Evolutionary conservation across 2,329 filamentous ascomycete genomes (phyloP), one percentile per base, ranked within the genome.

Genomic region (Phialemonium atrogriseum): DNA sequence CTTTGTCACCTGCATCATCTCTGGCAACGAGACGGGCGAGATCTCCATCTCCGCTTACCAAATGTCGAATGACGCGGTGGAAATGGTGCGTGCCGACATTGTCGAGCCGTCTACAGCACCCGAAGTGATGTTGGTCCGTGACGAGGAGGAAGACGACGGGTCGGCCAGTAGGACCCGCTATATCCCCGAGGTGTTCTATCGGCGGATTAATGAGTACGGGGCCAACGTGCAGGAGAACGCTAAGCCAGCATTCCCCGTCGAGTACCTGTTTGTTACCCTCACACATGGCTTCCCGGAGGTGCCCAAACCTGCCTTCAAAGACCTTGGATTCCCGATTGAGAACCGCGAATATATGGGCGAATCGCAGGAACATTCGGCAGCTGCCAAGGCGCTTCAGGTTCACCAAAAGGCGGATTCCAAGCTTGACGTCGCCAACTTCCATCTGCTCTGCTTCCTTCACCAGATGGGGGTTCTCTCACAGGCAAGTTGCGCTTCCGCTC

Each of bases 101-200:
- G 76, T 98, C 38, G 91, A 98, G 55, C 85, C 91, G 7, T 96
- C 87, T 7, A 88, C 88, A 18, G 89, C 96, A 42, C 91, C 91
- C 2, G 79, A 75, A 6, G 80, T 89, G 32, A 95, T 98, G 89
- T 74, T 98, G 27, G 91, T 98, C 5, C 86, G 88, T 39, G 82
- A 84, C 15, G 89, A 96, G 52, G 84, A 89, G 37, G 87, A 95
- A 46, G 83, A 88, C 31, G 81, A 87, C 42, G 76, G 66, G 44
- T 76, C 64, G 34, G 66, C 59, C 30, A 80, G 72, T 53, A 77
- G 77, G 34, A 79, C 81, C 15, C 75, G 88, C 47, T 98, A 98
- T 52, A 94, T 98, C 14, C 91, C 91, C 1, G 91, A 98, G 50
- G 89, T 98, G 5, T 98, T 96, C 60, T 98, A 93, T 62, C 78